These are phyloP conservation scores for Cucurbita pepo DNA, from an alignment of 306 rosid genomes.

Conservation along the genomic window DNA sequence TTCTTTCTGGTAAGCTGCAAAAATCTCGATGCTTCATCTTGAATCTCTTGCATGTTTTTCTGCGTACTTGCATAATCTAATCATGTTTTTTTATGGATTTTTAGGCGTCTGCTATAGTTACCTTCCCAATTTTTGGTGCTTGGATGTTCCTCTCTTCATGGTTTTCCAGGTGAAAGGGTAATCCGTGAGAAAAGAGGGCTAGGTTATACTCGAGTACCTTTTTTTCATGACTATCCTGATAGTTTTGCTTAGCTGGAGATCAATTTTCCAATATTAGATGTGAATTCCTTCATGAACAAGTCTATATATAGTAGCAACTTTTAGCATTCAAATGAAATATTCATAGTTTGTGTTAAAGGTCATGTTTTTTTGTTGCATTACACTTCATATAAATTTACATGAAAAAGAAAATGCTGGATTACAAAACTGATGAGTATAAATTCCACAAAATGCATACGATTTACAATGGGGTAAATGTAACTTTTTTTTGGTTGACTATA, in stretches of 20 bases:
- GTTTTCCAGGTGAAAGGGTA: conserved; percentile 8
- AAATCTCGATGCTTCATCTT: neutral
- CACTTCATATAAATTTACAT: neutral
- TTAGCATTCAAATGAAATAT: neutral
- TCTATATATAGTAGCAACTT: neutral
- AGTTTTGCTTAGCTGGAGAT: neutral
- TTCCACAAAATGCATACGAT: neutral
- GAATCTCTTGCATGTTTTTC: neutral
- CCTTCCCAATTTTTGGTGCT: conserved; percentile 59
- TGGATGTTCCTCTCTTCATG: conserved; percentile 57
- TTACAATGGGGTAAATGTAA: neutral
- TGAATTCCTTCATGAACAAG: neutral
- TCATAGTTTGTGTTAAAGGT: neutral
- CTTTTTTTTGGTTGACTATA: neutral
- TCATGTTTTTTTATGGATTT: neutral
- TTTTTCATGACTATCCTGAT: neutral
- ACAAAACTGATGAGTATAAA: neutral
- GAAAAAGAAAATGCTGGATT: neutral
- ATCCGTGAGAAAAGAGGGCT: neutral
- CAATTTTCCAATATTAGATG: neutral
- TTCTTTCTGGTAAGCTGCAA: conserved; percentile 52
- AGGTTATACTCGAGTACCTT: neutral
- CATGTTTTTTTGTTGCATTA: neutral
- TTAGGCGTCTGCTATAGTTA: conserved; percentile 31
- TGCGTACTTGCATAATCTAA: neutral